Base-by-base conservation (phyloP, 2,329 filamentous ascomycete genomes). In the Colletotrichum graminicola region DNA sequence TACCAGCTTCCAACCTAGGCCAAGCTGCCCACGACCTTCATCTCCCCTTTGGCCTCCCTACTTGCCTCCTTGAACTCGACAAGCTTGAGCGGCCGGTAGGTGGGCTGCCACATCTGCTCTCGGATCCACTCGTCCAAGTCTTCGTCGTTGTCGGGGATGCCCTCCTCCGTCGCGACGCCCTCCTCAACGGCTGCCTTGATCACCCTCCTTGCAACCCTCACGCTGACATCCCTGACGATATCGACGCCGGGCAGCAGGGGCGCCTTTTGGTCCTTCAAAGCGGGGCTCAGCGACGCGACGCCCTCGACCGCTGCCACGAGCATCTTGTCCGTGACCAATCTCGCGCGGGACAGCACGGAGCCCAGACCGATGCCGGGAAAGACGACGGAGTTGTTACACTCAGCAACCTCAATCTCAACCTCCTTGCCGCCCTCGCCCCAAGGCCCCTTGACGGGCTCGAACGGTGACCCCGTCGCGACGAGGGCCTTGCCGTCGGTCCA, bases 281-380 rank as follows among this genome's bases (percentile, higher is more conserved):
- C 92, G 0, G 94, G 94, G 0, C 92, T 92, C 68, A 92, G 85
- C 5, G 86, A 87, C 0, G 93, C 91, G 0, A 97, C 87, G 3
- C 90, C 92, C 76, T 91, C 88, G 3, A 93, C 90, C 0, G 94
- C 94, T 0, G 93, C 92, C 0, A 97, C 92, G 16, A 97, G 89
- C 90, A 97, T 95, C 73, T 89, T 88, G 73, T 95, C 91, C 0
- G 92, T 92, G 36, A 97, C 81, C 0, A 90, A 85, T 16, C 83
- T 86, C 3, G 92, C 86, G 18, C 93, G 90, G 34, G 87, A 91
- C 1, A 97, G 87, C 0, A 97, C 88, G 10, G 89, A 89, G 14
- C 94, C 94, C 1, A 97, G 90, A 0, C 94, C 94, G 70, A 97
- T 95, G 0, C 94, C 94, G 0, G 94, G 94, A 80, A 97, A 97